Percentiles rank a stretch among this genome's conserved stretches.
These are phyloP conservation scores for Silene conica DNA, from an alignment of 148 eudicot genomes.

Conservation along the genomic window DNA sequence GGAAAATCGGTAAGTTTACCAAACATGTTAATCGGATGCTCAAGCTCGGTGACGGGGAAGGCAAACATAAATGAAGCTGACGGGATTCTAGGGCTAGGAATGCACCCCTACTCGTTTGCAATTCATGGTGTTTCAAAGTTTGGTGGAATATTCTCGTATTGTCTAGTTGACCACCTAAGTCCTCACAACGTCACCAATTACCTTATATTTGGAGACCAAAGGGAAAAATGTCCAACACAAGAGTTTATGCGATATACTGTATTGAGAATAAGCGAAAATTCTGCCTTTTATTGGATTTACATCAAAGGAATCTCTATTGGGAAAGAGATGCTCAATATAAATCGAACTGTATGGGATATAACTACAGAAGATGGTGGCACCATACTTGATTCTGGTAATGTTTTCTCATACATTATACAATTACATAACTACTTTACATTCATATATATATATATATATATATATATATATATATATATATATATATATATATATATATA, in stretches of 20 bases:
- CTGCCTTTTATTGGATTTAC: constrained; percentile 27
- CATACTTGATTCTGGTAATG: constrained; percentile 28
- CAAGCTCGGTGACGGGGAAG: constrained; percentile 22
- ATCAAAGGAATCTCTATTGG: constrained; percentile 40
- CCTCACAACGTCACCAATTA: constrained; percentile 30
- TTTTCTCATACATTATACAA: too few species aligned
- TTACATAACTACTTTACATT: too few species aligned
- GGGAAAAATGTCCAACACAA: constrained; percentile 12
- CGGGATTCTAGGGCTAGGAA: constrained; percentile 47
- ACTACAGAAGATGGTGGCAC: constrained; percentile 32
- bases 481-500: too few species aligned
- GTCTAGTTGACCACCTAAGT: constrained; percentile 51
- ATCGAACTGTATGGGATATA: constrained; percentile 30
- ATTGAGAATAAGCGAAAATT: constrained; percentile 16
- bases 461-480: too few species aligned
- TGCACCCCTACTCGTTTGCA: constrained; percentile 33
- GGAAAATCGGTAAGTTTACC: constrained; percentile 19
- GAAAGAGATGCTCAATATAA: constrained; percentile 33
- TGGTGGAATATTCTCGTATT: constrained; percentile 51
- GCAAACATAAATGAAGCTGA: constrained; percentile 25
- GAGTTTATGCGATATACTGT: constrained; percentile 34
- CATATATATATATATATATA: too few species aligned
- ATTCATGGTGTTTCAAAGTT: constrained; percentile 23
- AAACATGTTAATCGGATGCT: constrained; percentile 41
- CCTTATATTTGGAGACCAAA: constrained; percentile 31